A percentile compares a stretch with the other conserved stretches of the same genome.
Evolutionary conservation across 306 rosid genomes (phyloP).

Genomic region (Fagus crenata): DNA sequence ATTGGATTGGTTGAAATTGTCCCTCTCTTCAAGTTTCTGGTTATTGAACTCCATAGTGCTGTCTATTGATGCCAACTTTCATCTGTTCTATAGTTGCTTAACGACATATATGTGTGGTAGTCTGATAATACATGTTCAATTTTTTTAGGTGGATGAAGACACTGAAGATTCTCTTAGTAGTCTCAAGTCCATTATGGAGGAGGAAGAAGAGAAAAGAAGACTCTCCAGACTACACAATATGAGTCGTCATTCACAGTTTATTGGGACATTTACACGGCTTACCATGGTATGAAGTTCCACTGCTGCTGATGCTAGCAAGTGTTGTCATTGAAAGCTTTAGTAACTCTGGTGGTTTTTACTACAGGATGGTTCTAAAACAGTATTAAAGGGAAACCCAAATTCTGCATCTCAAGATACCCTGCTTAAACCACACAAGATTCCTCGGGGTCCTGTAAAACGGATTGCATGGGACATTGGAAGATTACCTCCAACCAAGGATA

Average conservation of each 20-base stretch:
- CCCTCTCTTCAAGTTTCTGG: not conserved
- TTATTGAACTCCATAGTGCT: not conserved
- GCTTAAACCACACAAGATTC: slow-evolving; percentile 56
- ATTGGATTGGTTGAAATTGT: slow-evolving; percentile 1
- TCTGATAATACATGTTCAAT: slow-evolving; percentile 13
- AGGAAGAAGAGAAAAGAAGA: slow-evolving; percentile 65
- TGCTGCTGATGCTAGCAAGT: slow-evolving; percentile 11
- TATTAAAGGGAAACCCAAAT: slow-evolving; percentile 77
- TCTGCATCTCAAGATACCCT: slow-evolving; percentile 48
- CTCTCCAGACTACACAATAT: slow-evolving; percentile 45
- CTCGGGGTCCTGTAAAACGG: slow-evolving; percentile 62
- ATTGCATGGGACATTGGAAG: slow-evolving; percentile 88
- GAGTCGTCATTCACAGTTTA: slow-evolving; percentile 71
- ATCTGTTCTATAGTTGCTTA: slow-evolving; percentile 23
- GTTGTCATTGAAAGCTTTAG: slow-evolving; percentile 25
- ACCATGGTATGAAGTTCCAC: slow-evolving; percentile 60
- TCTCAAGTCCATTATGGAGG: slow-evolving; percentile 76
- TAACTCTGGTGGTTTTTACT: slow-evolving; percentile 31
- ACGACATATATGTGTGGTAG: slow-evolving; percentile 2
- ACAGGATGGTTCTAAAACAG: slow-evolving; percentile 91
- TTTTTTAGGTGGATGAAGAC: slow-evolving; percentile 52
- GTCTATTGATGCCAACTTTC: slow-evolving; percentile 17
- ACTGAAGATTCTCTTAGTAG: slow-evolving; percentile 53
- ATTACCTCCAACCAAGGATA: slow-evolving; percentile 62
- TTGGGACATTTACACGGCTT: slow-evolving; percentile 77